Conservation (phyloP, 768 basidiomycete species). For the Suillus americanus region DNA sequence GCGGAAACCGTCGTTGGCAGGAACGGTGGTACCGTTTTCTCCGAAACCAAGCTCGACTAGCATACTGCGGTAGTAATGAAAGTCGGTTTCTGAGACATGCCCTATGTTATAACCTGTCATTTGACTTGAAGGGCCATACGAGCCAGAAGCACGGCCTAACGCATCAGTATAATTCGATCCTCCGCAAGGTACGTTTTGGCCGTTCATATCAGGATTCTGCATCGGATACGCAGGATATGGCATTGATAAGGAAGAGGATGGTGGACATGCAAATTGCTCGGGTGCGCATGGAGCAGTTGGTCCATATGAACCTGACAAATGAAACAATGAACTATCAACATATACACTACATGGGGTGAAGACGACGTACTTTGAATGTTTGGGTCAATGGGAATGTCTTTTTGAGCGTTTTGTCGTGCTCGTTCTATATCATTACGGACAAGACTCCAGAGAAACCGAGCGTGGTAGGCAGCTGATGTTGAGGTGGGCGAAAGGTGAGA, state of each 20-base stretch:
- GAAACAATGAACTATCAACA: constrained; percentile 12
- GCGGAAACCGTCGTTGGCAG: constrained; percentile 25
- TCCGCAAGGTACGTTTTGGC: background rate
- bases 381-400: constrained; percentile 52
- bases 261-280: constrained; percentile 18
- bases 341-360: background rate
- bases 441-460: constrained; percentile 74
- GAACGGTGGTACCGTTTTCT: constrained; percentile 32
- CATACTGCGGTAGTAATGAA: constrained; percentile 74
- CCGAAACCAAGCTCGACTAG: constrained; percentile 72
- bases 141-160: background rate
- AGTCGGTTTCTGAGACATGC: constrained; percentile 58
- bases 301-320: constrained; percentile 18
- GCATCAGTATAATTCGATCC: background rate
- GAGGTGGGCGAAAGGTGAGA: constrained; percentile 59
- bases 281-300: constrained; percentile 24
- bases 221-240: constrained; percentile 5
- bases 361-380: constrained; percentile 48
- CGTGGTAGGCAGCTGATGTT: constrained; percentile 71
- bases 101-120: constrained; percentile 15
- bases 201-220: background rate
- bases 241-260: constrained; percentile 16
- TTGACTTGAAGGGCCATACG: background rate
- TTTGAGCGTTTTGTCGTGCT: constrained; percentile 41
- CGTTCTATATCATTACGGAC: constrained; percentile 63